Evolutionary conservation across 768 basidiomycete species (phyloP), one percentile per base, ranked within the genome.

Genomic region (Cubamyces lactineus): DNA sequence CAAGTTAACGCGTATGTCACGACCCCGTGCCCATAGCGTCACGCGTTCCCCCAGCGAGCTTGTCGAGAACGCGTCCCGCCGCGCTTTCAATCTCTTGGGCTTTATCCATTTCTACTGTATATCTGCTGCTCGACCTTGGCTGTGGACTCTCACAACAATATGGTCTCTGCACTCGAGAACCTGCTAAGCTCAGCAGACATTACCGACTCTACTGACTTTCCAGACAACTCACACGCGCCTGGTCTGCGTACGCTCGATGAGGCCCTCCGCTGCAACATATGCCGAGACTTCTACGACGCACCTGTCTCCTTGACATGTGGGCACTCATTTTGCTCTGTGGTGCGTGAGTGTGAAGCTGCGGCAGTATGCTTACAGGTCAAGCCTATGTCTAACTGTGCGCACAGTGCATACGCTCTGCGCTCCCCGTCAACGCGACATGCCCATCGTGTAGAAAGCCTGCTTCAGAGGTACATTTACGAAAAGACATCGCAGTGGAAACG

Each of bases 291-390:
- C 38, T 90, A 84, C 68, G 82, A 83, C 53, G 91, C 81, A 0
- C 92, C 92, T 5, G 86, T 94, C 26, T 84, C 84, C 2, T 80
- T 94, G 4, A 72, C 72, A 5, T 94, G 92, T 69, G 92, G 91
- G 0, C 92, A 94, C 68, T 87, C 85, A 50, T 94, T 93, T 71
- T 94, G 92, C 75, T 91, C 89, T 15, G 70, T 83, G 68, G 90
- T 91, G 64, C 67, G 86, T 70, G 13, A 53, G 61, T 60, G 41
- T 8, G 19, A 38, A 30, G 2, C 30, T 13, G 11, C 21, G 19
- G 26, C 26, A 16, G 5, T 26, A 5, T 11, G 13, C 24, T 15
- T 28, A 3, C 13, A 13, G 16, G 13, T 11, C 5, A 16, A n/a
- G 48, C 24, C 9, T 3, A 5, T 11, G 23, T 7, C 46, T 28